Evolutionary conservation across 441 rosid genomes (phyloP), one percentile per base, ranked within the genome.

Genomic region (Eruca vesicaria): DNA sequence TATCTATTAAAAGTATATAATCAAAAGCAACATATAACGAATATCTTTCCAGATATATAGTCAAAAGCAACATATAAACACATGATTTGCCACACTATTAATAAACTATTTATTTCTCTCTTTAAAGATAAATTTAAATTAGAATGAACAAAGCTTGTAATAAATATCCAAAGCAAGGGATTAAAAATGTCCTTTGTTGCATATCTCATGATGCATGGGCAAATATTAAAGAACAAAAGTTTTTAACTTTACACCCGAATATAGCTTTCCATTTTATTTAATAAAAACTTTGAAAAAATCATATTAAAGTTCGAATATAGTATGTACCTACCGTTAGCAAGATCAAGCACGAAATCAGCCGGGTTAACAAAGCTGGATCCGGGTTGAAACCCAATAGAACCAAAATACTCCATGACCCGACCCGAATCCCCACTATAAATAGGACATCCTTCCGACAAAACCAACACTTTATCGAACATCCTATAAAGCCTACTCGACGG

Each of bases 301-400:
- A n/a, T n/a, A n/a, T n/a, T 2, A 15, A 62, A 63, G 8, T n/a
- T 63, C 68, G 32, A 69, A 52, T 23, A 69, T 9, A 35, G 15
- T 69, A 9, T 53, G 38, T 52, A 60, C 86, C 63, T 82, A 93
- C 98, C 98, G 70, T 88, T 93, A 29, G 95, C 98, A 73, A 93
- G 97, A 80, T 93, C 97, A 56, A 93, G 95, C 64, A 93, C 89
- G 69, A 90, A 90, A 82, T 93, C 98, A 58, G 97, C 95, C 8
- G 98, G 97, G 80, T 88, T 93, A 75, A 88, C 65, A 45, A 88
- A 87, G 69, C 85, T 83, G 50, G 79, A 83, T 20, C 84, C 88
- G 2, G 97, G 91, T 12, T 14, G 61, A 73, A 74, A 86, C 4
- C 98, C 95, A 7, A 90, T 75, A 2, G 87, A 86, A 20, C 83